Percentiles rank a stretch among this genome's conserved stretches.
phyloP scores from a whole-genome alignment of 805 yeast genomes.

The Peterozyma xylosa region DNA sequence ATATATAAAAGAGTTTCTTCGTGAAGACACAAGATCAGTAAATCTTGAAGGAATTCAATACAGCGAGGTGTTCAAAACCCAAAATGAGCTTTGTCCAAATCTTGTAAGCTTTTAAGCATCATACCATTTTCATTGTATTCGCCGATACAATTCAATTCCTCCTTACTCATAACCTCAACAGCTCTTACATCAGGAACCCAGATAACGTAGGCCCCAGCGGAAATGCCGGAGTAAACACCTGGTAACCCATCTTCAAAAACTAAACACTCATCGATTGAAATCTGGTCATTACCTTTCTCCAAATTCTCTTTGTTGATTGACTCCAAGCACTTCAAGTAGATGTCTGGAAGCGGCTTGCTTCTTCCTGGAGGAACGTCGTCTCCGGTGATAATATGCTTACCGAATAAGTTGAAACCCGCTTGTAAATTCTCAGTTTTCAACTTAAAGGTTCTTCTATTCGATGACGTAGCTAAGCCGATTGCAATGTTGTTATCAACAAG shows the following conservation, averaged over 20 bases:
- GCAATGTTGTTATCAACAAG: constrained; percentile 54
- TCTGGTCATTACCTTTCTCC: constrained; percentile 31
- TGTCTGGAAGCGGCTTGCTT: constrained; percentile 93
- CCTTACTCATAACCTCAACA: constrained; percentile 40
- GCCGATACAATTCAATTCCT: constrained; percentile 38
- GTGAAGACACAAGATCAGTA: too few species aligned
- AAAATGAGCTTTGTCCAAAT: constrained; percentile 43
- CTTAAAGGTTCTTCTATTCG: constrained; percentile 51
- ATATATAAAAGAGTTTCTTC: too few species aligned
- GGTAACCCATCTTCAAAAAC: constrained; percentile 95
- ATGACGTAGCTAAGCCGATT: constrained; percentile 87
- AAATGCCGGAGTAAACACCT: constrained; percentile 79
- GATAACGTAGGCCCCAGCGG: constrained; percentile 79
- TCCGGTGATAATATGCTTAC: constrained; percentile 68
- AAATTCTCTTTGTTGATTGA: constrained; percentile 53
- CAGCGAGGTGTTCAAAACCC: constrained; percentile 31
- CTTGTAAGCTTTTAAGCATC: constrained; percentile 40
- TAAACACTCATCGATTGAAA: constrained; percentile 70
- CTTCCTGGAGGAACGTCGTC: constrained; percentile 84
- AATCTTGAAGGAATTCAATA: background rate
- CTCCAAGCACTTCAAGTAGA: constrained; percentile 77
- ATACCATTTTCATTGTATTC: constrained; percentile 40
- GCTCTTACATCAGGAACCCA: constrained; percentile 93
- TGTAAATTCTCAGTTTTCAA: constrained; percentile 67
- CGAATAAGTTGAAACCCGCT: constrained; percentile 58